A percentile compares a stretch with the other conserved stretches of the same genome.
Conservation (phyloP, 352 stramenopile species). For the Phytophthora melonis region DNA sequence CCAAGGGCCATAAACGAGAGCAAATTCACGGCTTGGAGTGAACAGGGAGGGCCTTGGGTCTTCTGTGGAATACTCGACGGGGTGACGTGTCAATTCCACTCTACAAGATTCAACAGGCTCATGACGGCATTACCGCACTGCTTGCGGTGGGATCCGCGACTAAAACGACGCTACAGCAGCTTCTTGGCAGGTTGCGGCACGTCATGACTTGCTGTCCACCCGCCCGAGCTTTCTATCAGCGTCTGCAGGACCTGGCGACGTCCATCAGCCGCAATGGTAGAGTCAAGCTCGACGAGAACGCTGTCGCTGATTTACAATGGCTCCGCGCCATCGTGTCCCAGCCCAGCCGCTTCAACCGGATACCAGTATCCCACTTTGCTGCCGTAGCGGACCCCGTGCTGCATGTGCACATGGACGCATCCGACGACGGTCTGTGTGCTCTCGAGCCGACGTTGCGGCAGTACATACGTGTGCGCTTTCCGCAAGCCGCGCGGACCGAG, state of each 20-base stretch:
- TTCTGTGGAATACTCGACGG: constrained; percentile 10
- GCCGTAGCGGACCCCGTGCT: neutral
- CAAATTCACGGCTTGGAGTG: constrained; percentile 13
- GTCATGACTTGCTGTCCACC: neutral
- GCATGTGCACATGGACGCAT: constrained; percentile 3
- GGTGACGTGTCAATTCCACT: neutral
- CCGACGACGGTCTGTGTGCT: neutral
- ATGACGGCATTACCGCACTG: neutral
- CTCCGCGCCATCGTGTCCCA: neutral
- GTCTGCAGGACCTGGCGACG: neutral
- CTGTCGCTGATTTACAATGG: neutral
- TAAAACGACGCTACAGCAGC: neutral
- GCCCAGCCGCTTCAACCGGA: neutral
- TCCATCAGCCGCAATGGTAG: neutral
- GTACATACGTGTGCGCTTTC: constrained; percentile 3
- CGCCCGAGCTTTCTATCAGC: no score
- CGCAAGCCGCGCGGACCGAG: neutral
- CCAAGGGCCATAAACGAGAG: constrained; percentile 1
- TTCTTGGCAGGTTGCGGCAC: constrained; percentile 9
- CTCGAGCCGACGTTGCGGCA: neutral
- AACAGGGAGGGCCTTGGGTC: constrained; percentile 7
- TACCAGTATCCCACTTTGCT: neutral
- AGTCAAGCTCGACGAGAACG: neutral
- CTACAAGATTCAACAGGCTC: constrained; percentile 11
- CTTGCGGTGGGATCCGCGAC: neutral